Base-by-base conservation (phyloP, 257 asterid species). In the Eustoma russellianum region DNA sequence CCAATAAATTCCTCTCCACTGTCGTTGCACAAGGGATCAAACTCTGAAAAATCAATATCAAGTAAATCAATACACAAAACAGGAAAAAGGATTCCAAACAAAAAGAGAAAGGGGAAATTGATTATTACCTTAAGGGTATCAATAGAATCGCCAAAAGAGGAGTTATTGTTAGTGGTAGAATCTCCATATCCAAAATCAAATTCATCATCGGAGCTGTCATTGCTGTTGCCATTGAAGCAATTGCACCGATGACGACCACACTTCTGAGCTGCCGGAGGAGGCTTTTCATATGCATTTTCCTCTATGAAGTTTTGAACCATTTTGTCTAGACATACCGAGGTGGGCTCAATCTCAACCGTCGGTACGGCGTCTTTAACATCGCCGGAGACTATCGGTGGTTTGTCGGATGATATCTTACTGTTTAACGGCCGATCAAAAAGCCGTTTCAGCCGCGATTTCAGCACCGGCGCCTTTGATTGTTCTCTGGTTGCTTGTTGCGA, bases 371-470 rank as follows among this genome's bases (percentile, higher is more conserved):
- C 43, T 38, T 38, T 38, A 38, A 38, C 43, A 38, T 38, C 43
- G 43, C 43, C 43, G 43, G 43, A 38, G 43, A 38, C 12, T 6
- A 65, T 52, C 63, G 50, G 55, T 9, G 55, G 51, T 53, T 57
- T 65, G 13, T 79, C 83, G n/a, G 83, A 71, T 4, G 97, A 76
- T 65, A 62, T 76, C 51, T 76, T 76, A 33, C 83, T 80, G 64
- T 69, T 82, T 61, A 90, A 83, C 15, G 95, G 97, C 8, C 96
- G 88, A 77, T 90, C 97, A 41, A 90, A 90, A 13, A 90, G 86
- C 53, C 93, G 78, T 73, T 80, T 86, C 54, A 90, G 70, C 55
- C 96, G 68, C 9, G 95, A 90, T 57, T 77, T 83, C 53, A 75
- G 33, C 66, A 76, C 79, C 47, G 70, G 70, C 5, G 70, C 85